Evolutionary conservation across 441 rosid genomes (phyloP).

Genomic region (Melastoma candidum): DNA sequence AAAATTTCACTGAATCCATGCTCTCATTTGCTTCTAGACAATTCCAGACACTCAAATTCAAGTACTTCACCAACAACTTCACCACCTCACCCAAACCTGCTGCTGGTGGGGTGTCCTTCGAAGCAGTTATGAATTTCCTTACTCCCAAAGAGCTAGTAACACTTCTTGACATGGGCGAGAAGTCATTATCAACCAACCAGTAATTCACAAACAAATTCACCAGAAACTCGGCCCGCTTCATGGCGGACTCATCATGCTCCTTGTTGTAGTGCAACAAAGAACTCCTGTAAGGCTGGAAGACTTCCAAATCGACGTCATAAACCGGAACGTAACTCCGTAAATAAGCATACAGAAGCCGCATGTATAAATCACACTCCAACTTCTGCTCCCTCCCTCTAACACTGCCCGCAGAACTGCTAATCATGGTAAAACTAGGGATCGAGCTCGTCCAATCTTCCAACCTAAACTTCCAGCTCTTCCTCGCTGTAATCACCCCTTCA

Average conservation of each 20-base stretch:
- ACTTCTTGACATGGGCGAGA: slow-evolving; percentile 55
- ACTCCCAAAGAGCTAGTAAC: slow-evolving; percentile 59
- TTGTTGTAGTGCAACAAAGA: slow-evolving; percentile 58
- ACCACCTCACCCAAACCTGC: slow-evolving; percentile 68
- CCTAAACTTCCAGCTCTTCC: slow-evolving; percentile 37
- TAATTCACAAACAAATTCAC: slow-evolving; percentile 58
- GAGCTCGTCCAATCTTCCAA: slow-evolving; percentile 59
- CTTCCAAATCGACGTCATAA: slow-evolving; percentile 26
- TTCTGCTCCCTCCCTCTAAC: slow-evolving; percentile 43
- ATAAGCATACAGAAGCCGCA: slow-evolving; percentile 57
- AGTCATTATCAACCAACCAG: slow-evolving; percentile 92
- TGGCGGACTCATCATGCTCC: slow-evolving; percentile 50
- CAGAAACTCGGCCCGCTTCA: slow-evolving; percentile 60
- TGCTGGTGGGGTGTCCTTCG: slow-evolving; percentile 60
- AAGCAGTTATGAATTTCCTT: slow-evolving; percentile 26
- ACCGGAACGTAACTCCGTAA: slow-evolving; percentile 70
- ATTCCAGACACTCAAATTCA: slow-evolving; percentile 43
- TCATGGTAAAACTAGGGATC: slow-evolving; percentile 37
- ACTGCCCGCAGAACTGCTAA: slow-evolving; percentile 1
- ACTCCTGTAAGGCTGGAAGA: slow-evolving; percentile 64
- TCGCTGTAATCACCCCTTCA: slow-evolving; percentile 17
- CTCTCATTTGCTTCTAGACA: slow-evolving; percentile 22
- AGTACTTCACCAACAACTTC: slow-evolving; percentile 70
- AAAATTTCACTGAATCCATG: slow-evolving; percentile 23
- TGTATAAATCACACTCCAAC: slow-evolving; percentile 53